Conservation (phyloP, 2,329 filamentous ascomycete genomes). For the Pseudocercospora fijiensis region DNA sequence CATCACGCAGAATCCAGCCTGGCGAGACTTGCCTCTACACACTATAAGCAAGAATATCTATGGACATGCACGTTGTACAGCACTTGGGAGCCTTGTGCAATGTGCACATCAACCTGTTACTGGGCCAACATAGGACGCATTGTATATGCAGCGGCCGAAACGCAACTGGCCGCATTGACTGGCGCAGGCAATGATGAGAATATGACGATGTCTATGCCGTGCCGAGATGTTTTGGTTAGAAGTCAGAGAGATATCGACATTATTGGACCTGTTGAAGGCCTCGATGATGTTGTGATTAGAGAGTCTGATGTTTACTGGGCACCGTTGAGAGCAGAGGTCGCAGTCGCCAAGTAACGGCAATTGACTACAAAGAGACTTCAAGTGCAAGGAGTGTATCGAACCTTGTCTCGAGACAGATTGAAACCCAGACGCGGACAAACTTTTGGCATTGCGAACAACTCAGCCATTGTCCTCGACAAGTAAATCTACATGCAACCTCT, state of each 20-base stretch:
- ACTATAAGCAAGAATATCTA: slow-evolving; percentile 52
- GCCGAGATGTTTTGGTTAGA: slow-evolving; percentile 48
- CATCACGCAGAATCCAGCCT: slow-evolving; percentile 55
- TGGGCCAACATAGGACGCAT: slow-evolving; percentile 57
- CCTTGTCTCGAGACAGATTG: background rate
- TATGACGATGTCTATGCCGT: slow-evolving; percentile 53
- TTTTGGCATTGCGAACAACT: background rate
- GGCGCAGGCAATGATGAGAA: slow-evolving; percentile 53
- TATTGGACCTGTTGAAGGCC: slow-evolving; percentile 49
- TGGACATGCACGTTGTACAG: slow-evolving; percentile 52
- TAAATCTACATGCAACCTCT: background rate
- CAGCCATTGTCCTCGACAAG: background rate
- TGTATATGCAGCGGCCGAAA: slow-evolving; percentile 53
- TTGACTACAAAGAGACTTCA: background rate
- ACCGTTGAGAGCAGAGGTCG: background rate
- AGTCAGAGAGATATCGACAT: slow-evolving; percentile 54
- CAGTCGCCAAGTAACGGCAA: background rate
- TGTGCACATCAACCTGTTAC: slow-evolving; percentile 52
- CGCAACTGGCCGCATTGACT: slow-evolving; percentile 47
- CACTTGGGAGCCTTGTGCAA: slow-evolving; percentile 58
- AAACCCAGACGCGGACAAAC: background rate
- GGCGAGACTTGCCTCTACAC: slow-evolving; percentile 50
- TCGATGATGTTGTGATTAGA: slow-evolving; percentile 48
- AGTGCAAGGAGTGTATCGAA: background rate
- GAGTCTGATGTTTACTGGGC: slow-evolving; percentile 52